phyloP scores from a whole-genome alignment of 2,329 filamentous ascomycete genomes.

The Zymoseptoria crescenta region DNA sequence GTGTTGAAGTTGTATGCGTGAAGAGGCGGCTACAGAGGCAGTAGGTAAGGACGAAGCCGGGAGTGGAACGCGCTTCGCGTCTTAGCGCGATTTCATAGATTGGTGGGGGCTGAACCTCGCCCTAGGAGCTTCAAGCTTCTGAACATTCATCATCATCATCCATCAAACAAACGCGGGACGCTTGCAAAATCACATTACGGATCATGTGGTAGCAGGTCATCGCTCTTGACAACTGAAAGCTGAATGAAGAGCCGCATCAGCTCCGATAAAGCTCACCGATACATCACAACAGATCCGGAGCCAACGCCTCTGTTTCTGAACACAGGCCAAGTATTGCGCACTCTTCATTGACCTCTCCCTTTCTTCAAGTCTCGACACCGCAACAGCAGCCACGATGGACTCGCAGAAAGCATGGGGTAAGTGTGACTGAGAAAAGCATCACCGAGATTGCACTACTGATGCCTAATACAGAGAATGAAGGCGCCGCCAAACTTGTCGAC shows the following conservation, averaged over 20 bases:
- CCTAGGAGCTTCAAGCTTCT: not conserved
- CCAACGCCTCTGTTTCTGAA: not conserved
- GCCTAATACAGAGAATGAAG: slow-evolving; percentile 67
- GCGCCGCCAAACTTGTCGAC: slow-evolving; percentile 73
- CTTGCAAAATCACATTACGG: not conserved
- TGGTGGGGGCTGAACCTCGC: not conserved
- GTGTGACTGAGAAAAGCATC: slow-evolving; percentile 11
- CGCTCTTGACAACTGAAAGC: not conserved
- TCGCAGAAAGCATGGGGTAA: slow-evolving; percentile 57
- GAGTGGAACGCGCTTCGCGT: slow-evolving; percentile 3
- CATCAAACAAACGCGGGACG: slow-evolving; percentile 1
- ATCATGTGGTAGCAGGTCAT: not conserved
- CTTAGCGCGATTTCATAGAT: not conserved
- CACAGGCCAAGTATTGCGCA: slow-evolving; percentile 16
- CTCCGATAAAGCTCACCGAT: not conserved
- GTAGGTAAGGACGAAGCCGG: not conserved
- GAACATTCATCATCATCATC: not conserved
- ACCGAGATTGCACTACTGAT: not conserved
- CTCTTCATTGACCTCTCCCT: not conserved
- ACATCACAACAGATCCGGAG: not conserved
- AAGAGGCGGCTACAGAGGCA: too few species aligned
- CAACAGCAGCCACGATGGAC: slow-evolving; percentile 14
- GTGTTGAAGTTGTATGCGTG: slow-evolving; percentile 2
- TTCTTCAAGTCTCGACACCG: not conserved
- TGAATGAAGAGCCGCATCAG: not conserved